Evolutionary conservation across 768 basidiomycete species (phyloP).

Genomic region (Chalciporus pseudorubinellus): DNA sequence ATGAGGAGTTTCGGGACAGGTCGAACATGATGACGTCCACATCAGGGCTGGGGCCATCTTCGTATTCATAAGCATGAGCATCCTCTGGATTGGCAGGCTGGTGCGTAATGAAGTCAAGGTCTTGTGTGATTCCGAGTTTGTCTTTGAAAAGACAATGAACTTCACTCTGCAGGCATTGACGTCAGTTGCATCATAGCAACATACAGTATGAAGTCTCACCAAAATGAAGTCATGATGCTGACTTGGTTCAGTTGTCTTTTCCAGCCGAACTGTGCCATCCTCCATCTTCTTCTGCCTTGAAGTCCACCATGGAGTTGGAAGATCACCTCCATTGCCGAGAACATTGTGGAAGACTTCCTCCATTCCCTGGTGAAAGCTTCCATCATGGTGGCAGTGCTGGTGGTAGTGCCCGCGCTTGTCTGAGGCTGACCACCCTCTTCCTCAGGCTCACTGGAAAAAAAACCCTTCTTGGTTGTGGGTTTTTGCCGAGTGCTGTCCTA

Average conservation of each 20-base stretch:
- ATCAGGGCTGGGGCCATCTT: slow-evolving; percentile 7
- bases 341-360: background rate
- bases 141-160: slow-evolving; percentile 12
- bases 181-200: background rate
- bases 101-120: slow-evolving; percentile 4
- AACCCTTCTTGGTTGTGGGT: background rate
- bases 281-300: background rate
- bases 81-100: background rate
- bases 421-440: background rate
- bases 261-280: background rate
- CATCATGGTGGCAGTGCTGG: background rate
- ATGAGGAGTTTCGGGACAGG: background rate
- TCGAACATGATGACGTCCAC: background rate
- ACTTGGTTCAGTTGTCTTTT: background rate
- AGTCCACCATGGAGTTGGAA: background rate
- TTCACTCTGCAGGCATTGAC: slow-evolving; percentile 1
- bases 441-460: background rate
- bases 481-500: too few species aligned
- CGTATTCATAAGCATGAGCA: slow-evolving; percentile 3
- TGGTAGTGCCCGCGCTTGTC: background rate
- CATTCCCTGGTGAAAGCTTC: background rate
- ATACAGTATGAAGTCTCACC: background rate
- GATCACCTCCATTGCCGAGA: background rate
- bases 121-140: slow-evolving; percentile 2
- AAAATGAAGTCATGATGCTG: slow-evolving; percentile 5